Evolutionary conservation across 495 filamentous ascomycete species (phyloP), one percentile per base, ranked within the genome.

Genomic region (Xanthoparmelia taractica): DNA sequence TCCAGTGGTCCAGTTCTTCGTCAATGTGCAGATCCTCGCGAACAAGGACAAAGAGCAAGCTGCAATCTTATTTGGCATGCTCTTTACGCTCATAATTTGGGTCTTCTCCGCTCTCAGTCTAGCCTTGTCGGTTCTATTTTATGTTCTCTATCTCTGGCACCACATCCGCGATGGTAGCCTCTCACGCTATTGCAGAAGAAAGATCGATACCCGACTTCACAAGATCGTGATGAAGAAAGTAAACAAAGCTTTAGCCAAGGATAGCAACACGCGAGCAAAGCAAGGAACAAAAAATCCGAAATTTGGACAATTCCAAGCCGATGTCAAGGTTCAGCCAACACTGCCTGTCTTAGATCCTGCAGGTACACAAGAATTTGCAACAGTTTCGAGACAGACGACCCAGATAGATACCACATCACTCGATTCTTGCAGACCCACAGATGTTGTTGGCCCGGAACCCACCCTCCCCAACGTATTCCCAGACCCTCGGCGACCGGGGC

Each of bases 51-150:
- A 81, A 62, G 78, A 85, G 47, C 91, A 93, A 70, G 89, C 88
- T 15, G 77, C 95, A 60, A 87, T 96, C 62, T 76, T 97, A 29
- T 85, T 84, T 36, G 85, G 90, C 71, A 98, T 98, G 94, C 73
- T 89, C 37, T 97, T 96, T 73, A 96, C 93, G 0, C 73, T 96
- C 33, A 70, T 96, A 63, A 84, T 98, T 69, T 98, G 93, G 93
- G 77, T 93, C 13, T 81, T 98, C 64, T 85, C 87, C 0, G 82
- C 88, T 17, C 69, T 97, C 47, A 88, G 85, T 37, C 79, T 98
- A 52, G 70, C 89, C 10, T 67, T 90, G 12, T 90, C 90, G 0
- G 75, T 84, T 48, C 63, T 93, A 2, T 82, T 95, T 47, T 98
- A 96, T 73, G 72, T 96, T 34, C 80, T 86, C 63, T 98, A 94